phyloP scores from a whole-genome alignment of 371 early-diverging fungal species.

The Zychaea mexicana region DNA sequence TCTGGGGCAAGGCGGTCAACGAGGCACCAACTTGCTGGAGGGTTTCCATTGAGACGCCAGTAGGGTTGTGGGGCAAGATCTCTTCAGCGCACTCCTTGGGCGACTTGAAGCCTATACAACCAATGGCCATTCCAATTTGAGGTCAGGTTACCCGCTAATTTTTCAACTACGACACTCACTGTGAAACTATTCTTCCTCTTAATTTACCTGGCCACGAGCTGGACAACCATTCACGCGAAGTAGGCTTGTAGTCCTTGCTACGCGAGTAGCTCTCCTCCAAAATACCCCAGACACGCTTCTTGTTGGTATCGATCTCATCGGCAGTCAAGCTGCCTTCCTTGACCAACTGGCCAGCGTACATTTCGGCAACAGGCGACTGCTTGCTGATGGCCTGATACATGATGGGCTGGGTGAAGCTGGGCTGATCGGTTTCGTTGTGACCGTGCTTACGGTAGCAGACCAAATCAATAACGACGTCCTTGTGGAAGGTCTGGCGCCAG shows the following conservation, averaged over 20 bases:
- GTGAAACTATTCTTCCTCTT: background rate
- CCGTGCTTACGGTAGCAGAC: conserved; percentile 97
- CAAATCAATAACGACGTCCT: conserved; percentile 95
- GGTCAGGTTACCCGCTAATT: too few relatives aligned
- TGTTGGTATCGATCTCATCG: conserved; percentile 85
- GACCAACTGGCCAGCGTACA: conserved; percentile 81
- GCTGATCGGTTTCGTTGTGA: conserved; percentile 99
- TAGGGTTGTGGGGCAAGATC: conserved; percentile 65
- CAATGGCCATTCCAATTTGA: background rate
- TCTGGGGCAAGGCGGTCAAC: conserved; percentile 77
- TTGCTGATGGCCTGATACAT: conserved; percentile 94
- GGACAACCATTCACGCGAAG: conserved; percentile 92
- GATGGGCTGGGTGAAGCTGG: conserved; percentile 96
- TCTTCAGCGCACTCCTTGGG: conserved; percentile 85
- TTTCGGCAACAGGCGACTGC: conserved; percentile 81
- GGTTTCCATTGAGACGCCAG: conserved; percentile 80
- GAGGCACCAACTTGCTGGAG: conserved; percentile 82
- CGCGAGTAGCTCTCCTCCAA: conserved; percentile 89
- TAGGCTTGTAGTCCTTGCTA: conserved; percentile 89
- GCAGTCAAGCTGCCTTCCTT: conserved; percentile 82
- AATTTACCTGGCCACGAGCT: conserved; percentile 80
- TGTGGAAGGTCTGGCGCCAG: conserved; percentile 94
- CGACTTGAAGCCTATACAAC: conserved; percentile 60
- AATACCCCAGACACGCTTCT: conserved; percentile 88
- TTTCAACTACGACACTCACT: background rate